Evolutionary conservation across 495 filamentous ascomycete genomes (phyloP), one percentile per base, ranked within the genome.

Genomic region (Trichocladium antarcticum): DNA sequence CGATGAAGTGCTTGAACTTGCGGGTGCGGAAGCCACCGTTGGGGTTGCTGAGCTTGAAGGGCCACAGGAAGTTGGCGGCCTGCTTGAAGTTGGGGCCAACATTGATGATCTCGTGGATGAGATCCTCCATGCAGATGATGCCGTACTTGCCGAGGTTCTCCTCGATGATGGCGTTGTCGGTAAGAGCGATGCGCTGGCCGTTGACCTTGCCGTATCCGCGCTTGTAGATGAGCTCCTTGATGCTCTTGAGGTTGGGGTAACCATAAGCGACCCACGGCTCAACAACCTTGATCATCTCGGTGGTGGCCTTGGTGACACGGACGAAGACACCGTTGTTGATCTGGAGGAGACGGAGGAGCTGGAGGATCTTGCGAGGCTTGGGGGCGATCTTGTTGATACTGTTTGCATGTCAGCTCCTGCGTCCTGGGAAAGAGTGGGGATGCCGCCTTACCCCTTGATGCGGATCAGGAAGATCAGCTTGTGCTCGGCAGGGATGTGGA

Each of bases 371-470:
- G 77, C 93, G 88, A 72, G 93, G 93, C 84, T 98, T 97, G 64
- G 92, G 92, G 67, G 92, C 80, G 60, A 98, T 97, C 84, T 98
- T 97, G 84, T 97, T 97, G 88, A 98, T 98, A 94, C 92, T 83
- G 47, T 16, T 34, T 36, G 9, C 44, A 41, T 34, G 51, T 55
- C 37, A 59, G 38, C 7, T 4, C 47, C 15, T 11, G 38, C 0
- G 31, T 1, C 32, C 0, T 21, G 22, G 19, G 29, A 24, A 2
- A 46, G 8, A 43, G 6, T n/a, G 2, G 29, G n/a, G 0, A 3
- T 2, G 6, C 0, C 10, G 17, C 67, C 73, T 51, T 72, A 82
- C 83, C 83, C 92, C 85, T 98, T 98, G 81, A 98, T 97, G 74
- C 92, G 93, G 76, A 97, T 73, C 65, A 98, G 83, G 72, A 98